Percentiles rank a stretch among this genome's conserved stretches.
Evolutionary conservation across 176 grass and related monocot genomes (phyloP).

Genomic region (Aegilops bicornis): DNA sequence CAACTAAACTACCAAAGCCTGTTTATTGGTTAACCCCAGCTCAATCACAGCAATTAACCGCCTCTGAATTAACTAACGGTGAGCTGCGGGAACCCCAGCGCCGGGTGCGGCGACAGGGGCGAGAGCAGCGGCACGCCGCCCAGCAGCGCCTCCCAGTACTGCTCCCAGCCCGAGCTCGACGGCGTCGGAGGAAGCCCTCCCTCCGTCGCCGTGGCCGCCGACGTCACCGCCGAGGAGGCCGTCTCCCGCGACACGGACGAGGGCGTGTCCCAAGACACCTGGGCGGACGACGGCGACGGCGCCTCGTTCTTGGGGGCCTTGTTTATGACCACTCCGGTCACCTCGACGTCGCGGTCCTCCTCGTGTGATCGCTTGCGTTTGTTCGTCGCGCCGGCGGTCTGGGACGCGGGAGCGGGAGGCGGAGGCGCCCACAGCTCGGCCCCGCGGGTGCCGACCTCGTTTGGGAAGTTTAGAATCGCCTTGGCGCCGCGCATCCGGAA

Average conservation of each 20-base stretch:
- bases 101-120: constrained; percentile 40
- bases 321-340: constrained; percentile 24
- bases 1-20: neutral
- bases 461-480: constrained; percentile 87
- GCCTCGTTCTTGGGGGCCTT: constrained; percentile 23
- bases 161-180: constrained; percentile 30
- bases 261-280: neutral
- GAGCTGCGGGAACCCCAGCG: constrained; percentile 43
- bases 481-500: constrained; percentile 71
- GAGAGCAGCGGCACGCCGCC: constrained; percentile 41
- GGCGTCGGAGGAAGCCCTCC: constrained; percentile 26
- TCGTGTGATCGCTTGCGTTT: constrained; percentile 31
- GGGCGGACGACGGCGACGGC: neutral
- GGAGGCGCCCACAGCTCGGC: constrained; percentile 12
- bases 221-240: constrained; percentile 30
- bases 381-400: neutral
- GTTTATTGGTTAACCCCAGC: constrained; percentile 1
- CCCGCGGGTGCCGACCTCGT: constrained; percentile 55
- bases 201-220: neutral
- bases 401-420: neutral
- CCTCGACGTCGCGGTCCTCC: constrained; percentile 28
- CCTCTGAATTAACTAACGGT: constrained; percentile 29
- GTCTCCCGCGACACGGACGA: constrained; percentile 19
- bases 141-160: constrained; percentile 49
- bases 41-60: neutral